These are phyloP conservation scores for Malus fusca DNA, from an alignment of 306 rosid genomes.

Conservation along the genomic window DNA sequence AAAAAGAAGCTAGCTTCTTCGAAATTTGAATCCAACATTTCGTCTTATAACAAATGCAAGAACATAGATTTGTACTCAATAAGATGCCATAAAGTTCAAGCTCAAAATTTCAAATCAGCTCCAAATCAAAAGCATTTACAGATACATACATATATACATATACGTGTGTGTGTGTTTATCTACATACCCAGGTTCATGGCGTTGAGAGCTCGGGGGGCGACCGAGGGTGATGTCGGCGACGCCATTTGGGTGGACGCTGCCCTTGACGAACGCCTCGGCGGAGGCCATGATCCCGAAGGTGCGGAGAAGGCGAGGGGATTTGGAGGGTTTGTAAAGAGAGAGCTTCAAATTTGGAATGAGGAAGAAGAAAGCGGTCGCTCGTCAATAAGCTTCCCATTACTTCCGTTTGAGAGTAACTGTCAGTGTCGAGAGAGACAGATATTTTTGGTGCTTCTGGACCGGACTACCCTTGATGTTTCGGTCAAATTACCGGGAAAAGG, in stretches of 20 bases:
- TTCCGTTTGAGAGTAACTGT: no score
- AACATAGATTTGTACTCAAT: background rate
- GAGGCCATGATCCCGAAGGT: slow-evolving; percentile 61
- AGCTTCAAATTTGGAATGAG: background rate
- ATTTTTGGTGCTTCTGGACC: no score
- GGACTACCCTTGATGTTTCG: background rate
- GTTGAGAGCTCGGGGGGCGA: slow-evolving; percentile 94
- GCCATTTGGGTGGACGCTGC: slow-evolving; percentile 67
- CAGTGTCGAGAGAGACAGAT: no score
- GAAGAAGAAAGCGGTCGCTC: no score
- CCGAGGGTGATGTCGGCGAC: slow-evolving; percentile 87
- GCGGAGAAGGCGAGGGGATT: slow-evolving; percentile 28
- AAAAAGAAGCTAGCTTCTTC: no score
- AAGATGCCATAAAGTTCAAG: background rate
- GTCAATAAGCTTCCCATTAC: no score
- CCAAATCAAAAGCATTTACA: background rate
- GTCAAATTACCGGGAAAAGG: background rate
- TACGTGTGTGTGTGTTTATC: no score
- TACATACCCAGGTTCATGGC: slow-evolving; percentile 77
- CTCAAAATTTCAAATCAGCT: background rate
- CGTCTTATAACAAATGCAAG: background rate
- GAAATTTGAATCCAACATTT: background rate
- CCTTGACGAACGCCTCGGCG: slow-evolving; percentile 67
- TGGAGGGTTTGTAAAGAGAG: slow-evolving; percentile 19
- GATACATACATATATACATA: no score